Conservation (phyloP, 257 asterid species). For the Solanum acaule region DNA sequence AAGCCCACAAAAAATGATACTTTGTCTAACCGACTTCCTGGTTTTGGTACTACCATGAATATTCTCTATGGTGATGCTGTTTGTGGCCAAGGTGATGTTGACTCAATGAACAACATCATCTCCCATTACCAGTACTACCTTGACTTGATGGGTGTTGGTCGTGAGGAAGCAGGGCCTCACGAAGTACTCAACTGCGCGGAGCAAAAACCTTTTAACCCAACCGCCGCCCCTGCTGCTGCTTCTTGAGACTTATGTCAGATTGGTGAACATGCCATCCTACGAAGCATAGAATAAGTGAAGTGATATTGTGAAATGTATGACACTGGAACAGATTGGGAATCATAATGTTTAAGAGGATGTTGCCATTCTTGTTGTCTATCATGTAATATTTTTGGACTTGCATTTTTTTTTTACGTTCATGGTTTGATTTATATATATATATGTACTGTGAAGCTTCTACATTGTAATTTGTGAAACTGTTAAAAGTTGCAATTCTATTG, state of each 20-base stretch:
- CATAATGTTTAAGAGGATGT: background rate
- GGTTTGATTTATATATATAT: background rate
- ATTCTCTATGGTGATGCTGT: slow-evolving; percentile 58
- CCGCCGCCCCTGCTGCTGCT: slow-evolving; percentile 26
- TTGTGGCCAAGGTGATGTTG: slow-evolving; percentile 80
- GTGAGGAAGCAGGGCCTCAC: slow-evolving; percentile 71
- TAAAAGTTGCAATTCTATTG: background rate
- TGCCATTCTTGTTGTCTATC: background rate
- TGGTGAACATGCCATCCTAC: background rate
- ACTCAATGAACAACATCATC: slow-evolving; percentile 55
- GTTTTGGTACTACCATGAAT: slow-evolving; percentile 89
- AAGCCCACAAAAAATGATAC: slow-evolving; percentile 87
- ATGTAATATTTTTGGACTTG: background rate
- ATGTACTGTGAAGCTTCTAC: background rate
- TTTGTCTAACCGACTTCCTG: slow-evolving; percentile 50
- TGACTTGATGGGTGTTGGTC: slow-evolving; percentile 78
- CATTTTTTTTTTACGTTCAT: background rate
- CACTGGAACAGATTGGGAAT: background rate
- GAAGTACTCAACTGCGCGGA: slow-evolving; percentile 69
- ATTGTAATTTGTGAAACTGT: background rate
- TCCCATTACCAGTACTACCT: slow-evolving; percentile 71
- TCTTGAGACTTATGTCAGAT: slow-evolving; percentile 19
- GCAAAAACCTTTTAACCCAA: slow-evolving; percentile 49
- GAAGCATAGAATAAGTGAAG: background rate
- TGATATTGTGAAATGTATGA: background rate